phyloP scores from a whole-genome alignment of 495 filamentous ascomycete genomes.

The Penicillium argentinense region DNA sequence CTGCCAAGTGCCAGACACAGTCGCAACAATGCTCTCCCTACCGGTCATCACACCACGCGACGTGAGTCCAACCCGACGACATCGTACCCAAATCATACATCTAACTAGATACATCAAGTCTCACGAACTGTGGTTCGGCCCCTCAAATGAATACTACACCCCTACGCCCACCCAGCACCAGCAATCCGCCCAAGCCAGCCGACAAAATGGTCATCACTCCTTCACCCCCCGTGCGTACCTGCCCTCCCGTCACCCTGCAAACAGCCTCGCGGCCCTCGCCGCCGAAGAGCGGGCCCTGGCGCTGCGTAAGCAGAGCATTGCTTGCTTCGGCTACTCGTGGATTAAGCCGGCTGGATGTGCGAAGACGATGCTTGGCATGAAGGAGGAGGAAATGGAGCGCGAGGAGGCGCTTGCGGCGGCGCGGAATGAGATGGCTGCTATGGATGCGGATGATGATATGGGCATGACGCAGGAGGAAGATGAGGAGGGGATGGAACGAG shows the following conservation, averaged over 20 bases:
- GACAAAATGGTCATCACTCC: slow-evolving; percentile 24
- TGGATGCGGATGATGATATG: slow-evolving; percentile 34
- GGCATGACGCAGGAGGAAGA: slow-evolving; percentile 29
- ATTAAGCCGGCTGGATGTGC: slow-evolving; percentile 72
- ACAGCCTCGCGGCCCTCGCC: slow-evolving; percentile 58
- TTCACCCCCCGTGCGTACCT: slow-evolving; percentile 26
- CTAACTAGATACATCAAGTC: slow-evolving; percentile 42
- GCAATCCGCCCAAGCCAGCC: slow-evolving; percentile 28
- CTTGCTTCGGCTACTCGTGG: slow-evolving; percentile 75
- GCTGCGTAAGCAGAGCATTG: slow-evolving; percentile 68
- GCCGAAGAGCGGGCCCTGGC: slow-evolving; percentile 68
- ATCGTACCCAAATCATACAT: slow-evolving; percentile 6
- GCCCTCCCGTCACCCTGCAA: slow-evolving; percentile 27
- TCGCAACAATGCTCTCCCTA: slow-evolving; percentile 64
- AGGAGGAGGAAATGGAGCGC: slow-evolving; percentile 75
- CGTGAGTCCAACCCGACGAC: slow-evolving; percentile 44
- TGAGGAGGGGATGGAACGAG: slow-evolving; percentile 42
- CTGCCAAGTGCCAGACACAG: neutral
- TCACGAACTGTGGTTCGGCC: slow-evolving; percentile 70
- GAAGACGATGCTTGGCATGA: slow-evolving; percentile 75
- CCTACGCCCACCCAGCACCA: slow-evolving; percentile 12
- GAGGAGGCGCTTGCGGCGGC: slow-evolving; percentile 75
- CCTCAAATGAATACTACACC: slow-evolving; percentile 44
- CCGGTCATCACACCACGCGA: slow-evolving; percentile 71
- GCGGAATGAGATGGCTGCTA: slow-evolving; percentile 64